Evolutionary conservation across 768 basidiomycete species (phyloP), one percentile per base, ranked within the genome.

Genomic region (Rhodosporidiobolus odoratus): DNA sequence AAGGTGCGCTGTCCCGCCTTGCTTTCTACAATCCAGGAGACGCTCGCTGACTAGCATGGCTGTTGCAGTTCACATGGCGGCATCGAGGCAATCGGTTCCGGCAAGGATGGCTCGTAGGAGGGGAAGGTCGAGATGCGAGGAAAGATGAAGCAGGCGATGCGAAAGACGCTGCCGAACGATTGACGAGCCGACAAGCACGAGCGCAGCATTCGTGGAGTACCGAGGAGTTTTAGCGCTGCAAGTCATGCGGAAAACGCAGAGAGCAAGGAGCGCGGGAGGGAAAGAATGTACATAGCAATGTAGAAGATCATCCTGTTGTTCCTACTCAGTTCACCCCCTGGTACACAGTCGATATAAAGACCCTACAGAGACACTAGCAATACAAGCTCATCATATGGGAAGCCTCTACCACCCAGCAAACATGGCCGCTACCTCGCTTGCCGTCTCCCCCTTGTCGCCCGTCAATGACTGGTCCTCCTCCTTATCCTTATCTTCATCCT

Each of bases 31-130:
- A 23, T 2, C 3, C 41, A n/a, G n/a, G n/a, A n/a, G n/a, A n/a
- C n/a, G n/a, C n/a, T n/a, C n/a, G n/a, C n/a, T n/a, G n/a, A n/a
- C n/a, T n/a, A n/a, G n/a, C n/a, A n/a, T n/a, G 27, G 2, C 27
- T 25, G 10, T 2, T 5, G 25, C 56, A 71, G 72, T 73, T 62
- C 48, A 65, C 62, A 8, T 73, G 72, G 72, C 30, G 50, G 32
- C 72, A 73, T 32, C 67, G 66, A 8, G 72, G 72, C 5, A 69
- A 73, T 43, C 72, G 54, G 17, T 73, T 73, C 37, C 63, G 67
- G 1, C 52, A 68, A 48, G 72, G 59, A 0, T 73, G 72, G 72
- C 34, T 53, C 15, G 66, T 40, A 0, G 59, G 40, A 16, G 67
- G 67, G 12, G 56, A 73, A 34, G 60, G 63, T 0, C 25, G 66